These are phyloP conservation scores for Ceratobasidium sp. DNA, from an alignment of 1,284 basidiomycete genomes.

Conservation along the genomic window DNA sequence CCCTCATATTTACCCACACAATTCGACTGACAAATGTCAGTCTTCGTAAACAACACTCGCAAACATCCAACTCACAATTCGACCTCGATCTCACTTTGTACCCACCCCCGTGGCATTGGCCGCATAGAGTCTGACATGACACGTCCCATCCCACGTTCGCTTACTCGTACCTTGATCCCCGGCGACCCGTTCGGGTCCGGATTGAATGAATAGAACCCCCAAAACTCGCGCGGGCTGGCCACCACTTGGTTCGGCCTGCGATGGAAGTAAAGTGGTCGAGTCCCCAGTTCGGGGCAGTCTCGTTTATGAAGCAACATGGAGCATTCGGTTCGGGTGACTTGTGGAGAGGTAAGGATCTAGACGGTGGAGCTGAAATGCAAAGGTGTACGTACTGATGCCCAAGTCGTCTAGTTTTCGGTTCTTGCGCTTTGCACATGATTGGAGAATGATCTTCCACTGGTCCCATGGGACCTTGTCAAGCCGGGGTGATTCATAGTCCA, in stretches of 20 bases:
- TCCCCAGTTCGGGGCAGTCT: conserved; percentile 23
- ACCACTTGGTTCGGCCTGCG: conserved; percentile 2
- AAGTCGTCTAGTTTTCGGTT: background rate
- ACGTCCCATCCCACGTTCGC: background rate
- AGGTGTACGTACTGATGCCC: conserved; percentile 14
- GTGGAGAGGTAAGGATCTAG: background rate
- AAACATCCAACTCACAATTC: conserved; percentile 1
- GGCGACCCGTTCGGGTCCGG: conserved; percentile 1
- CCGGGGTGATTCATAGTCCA: background rate
- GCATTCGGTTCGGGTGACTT: conserved; percentile 8
- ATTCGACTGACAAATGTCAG: background rate
- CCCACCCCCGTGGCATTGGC: background rate
- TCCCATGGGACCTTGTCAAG: conserved; percentile 1
- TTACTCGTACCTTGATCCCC: conserved; percentile 8
- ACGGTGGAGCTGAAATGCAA: background rate
- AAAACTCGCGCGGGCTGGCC: conserved; percentile 6
- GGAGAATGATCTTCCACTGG: background rate
- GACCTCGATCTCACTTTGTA: background rate
- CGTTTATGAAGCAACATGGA: background rate
- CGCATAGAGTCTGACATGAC: conserved; percentile 4
- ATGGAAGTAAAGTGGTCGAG: conserved; percentile 10
- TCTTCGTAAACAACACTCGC: background rate
- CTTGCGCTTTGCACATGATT: background rate
- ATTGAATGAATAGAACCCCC: conserved; percentile 31
- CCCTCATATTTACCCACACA: background rate